Evolutionary conservation across 768 basidiomycete genomes (phyloP), one percentile per base, ranked within the genome.

Genomic region (Termitomyces sp.): DNA sequence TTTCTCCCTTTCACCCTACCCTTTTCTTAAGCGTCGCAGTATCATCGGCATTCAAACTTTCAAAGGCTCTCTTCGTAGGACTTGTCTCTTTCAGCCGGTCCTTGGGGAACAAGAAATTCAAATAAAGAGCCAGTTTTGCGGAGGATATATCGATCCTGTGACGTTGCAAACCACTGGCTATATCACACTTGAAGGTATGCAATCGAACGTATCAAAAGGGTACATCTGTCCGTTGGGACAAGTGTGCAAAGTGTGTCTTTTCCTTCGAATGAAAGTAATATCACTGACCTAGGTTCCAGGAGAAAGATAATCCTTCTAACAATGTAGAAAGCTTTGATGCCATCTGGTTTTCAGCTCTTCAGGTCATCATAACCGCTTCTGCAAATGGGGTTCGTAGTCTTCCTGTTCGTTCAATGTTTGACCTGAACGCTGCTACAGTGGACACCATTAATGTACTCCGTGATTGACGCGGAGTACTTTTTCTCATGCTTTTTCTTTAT

Each of bases 31-130:
- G 48, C 39, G 12, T 27, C 2, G 32, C 2, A 90, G 92, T 4
- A 90, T 98, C 65, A 90, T 97, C 57, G 95, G 96, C n/a, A 83
- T 97, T 1, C 93, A 98, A 64, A 84, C 91, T 0, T 99, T 99
- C 77, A 85, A 87, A 57, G 94, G 93, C 1, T 94, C 92, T 1
- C 76, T 90, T 42, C 77, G 86, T 18, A 81, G 89, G 8, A 78
- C 76, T 1, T 91, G 89, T 63, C 74, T 79, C 47, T 73, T 90
- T 41, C 63, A 69, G 18, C 77, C 86, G 3, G 78, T 76, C 2
- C 72, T 81, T 2, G 88, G 86, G 0, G 85, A 85, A 65, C 64
- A 61, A 10, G 71, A 73, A 13, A 77, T 78, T 1, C 68, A 73
- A 29, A 70, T 85, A 7, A 63, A 77, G 7, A 67, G 64, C 0